These are phyloP conservation scores for Leccinum angustisporum DNA, from an alignment of 1,284 basidiomycete genomes.

Conservation along the genomic window DNA sequence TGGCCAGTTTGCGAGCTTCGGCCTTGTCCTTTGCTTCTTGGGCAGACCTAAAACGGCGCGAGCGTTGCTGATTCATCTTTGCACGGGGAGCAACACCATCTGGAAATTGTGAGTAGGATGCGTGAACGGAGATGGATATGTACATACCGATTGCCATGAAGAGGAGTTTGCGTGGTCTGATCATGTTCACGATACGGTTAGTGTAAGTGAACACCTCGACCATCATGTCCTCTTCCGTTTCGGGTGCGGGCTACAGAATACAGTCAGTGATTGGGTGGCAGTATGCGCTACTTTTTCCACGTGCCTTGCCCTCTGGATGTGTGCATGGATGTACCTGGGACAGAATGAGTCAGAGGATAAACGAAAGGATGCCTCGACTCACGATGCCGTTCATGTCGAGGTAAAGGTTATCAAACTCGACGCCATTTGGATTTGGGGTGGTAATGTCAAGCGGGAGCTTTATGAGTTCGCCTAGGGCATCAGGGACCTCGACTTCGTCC, in stretches of 20 bases:
- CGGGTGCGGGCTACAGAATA: slow-evolving; percentile 74
- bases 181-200: slow-evolving; percentile 96
- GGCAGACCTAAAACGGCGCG: slow-evolving; percentile 90
- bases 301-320: slow-evolving; percentile 91
- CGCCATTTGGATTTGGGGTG: slow-evolving; percentile 90
- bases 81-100: slow-evolving; percentile 98
- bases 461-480: slow-evolving; percentile 67
- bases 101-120: slow-evolving; percentile 31
- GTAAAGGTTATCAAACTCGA: slow-evolving; percentile 96
- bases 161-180: slow-evolving; percentile 90
- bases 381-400: slow-evolving; percentile 92
- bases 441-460: slow-evolving; percentile 84
- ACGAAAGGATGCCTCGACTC: slow-evolving; percentile 19
- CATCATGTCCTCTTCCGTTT: slow-evolving; percentile 99
- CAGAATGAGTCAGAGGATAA: background rate
- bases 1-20: slow-evolving; percentile 77
- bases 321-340: slow-evolving; percentile 94
- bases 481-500: slow-evolving; percentile 67
- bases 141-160: slow-evolving; percentile 95
- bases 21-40: slow-evolving; percentile 96
- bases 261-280: slow-evolving; percentile 13
- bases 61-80: slow-evolving; percentile 99
- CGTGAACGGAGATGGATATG: slow-evolving; percentile 3
- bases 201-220: slow-evolving; percentile 96
- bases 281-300: slow-evolving; percentile 13